phyloP scores from a whole-genome alignment of 23 red algal genomes.

The Gracilaria gracilis region DNA sequence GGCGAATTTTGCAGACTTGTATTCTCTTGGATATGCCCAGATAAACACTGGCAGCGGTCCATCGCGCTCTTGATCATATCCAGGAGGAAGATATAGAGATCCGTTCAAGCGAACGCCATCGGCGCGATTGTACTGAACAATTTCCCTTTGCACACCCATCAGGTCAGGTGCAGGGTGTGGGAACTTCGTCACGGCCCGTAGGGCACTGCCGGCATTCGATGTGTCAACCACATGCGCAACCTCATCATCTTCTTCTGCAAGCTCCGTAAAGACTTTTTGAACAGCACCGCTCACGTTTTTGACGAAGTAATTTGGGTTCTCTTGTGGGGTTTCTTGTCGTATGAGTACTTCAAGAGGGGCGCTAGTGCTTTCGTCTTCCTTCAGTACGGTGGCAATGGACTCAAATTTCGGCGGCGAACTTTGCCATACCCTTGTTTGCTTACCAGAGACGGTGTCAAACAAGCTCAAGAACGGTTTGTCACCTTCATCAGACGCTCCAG shows the following conservation, averaged over 20 bases:
- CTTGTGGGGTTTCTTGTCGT: conserved; percentile 59
- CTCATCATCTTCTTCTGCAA: conserved; percentile 30
- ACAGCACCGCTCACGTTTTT: conserved; percentile 44
- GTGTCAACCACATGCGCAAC: conserved; percentile 40
- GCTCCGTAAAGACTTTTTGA: conserved; percentile 37
- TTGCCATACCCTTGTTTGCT: conserved; percentile 83
- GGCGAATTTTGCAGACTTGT: conserved; percentile 75
- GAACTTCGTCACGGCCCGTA: conserved; percentile 80
- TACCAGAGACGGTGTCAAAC: conserved; percentile 69
- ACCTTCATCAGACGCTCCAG: conserved; percentile 89
- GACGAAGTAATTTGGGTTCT: conserved; percentile 82
- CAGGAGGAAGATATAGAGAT: conserved; percentile 86
- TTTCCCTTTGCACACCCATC: conserved; percentile 63
- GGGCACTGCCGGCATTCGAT: conserved; percentile 22
- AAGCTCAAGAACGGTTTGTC: conserved; percentile 81
- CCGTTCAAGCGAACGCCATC: conserved; percentile 90
- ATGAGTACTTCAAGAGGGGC: conserved; percentile 71
- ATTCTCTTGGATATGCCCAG: conserved; percentile 99
- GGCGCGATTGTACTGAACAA: conserved; percentile 75
- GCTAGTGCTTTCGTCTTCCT: conserved; percentile 63
- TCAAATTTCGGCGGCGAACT: conserved; percentile 83
- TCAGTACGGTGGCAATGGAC: conserved; percentile 67
- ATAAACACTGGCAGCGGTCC: conserved; percentile 85
- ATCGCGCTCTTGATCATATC: conserved; percentile 72
- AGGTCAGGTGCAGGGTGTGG: conserved; percentile 90